phyloP scores from a whole-genome alignment of 106 monocot genomes.

The Cymbidium sinense region DNA sequence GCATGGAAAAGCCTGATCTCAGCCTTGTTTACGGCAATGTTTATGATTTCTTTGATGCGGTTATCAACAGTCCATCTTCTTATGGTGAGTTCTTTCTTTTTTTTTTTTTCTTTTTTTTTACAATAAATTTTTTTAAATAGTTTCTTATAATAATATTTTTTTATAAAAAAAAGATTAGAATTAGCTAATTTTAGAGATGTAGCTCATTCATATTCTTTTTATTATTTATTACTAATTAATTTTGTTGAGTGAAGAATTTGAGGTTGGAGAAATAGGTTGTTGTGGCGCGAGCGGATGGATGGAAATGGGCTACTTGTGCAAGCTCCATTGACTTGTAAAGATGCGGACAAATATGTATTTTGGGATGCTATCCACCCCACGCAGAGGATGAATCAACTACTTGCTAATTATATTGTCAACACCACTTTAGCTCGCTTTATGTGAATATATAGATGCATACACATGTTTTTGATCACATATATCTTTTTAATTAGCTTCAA shows the following conservation, averaged over 20 bases:
- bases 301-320: constrained; percentile 53
- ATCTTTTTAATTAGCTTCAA: too few relatives aligned
- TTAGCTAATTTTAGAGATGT: too few relatives aligned
- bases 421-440: constrained; percentile 19
- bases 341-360: constrained; percentile 49
- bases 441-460: not conserved
- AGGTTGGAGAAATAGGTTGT: constrained; percentile 30
- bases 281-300: constrained; percentile 36
- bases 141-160: too few relatives aligned
- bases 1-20: constrained; percentile 10
- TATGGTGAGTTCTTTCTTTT: constrained; percentile 31
- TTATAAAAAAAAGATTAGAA: too few relatives aligned
- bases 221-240: not conserved
- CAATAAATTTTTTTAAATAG: too few relatives aligned
- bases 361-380: constrained; percentile 69
- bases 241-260: constrained; percentile 28
- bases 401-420: constrained; percentile 29
- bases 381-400: constrained; percentile 30
- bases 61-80: constrained; percentile 24
- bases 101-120: too few relatives aligned
- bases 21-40: constrained; percentile 22
- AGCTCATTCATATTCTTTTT: not conserved
- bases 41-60: constrained; percentile 16
- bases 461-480: not conserved
- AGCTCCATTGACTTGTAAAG: constrained; percentile 32